Conservation (phyloP, 2,329 filamentous ascomycete genomes). For the Ascochyta koolunga region DNA sequence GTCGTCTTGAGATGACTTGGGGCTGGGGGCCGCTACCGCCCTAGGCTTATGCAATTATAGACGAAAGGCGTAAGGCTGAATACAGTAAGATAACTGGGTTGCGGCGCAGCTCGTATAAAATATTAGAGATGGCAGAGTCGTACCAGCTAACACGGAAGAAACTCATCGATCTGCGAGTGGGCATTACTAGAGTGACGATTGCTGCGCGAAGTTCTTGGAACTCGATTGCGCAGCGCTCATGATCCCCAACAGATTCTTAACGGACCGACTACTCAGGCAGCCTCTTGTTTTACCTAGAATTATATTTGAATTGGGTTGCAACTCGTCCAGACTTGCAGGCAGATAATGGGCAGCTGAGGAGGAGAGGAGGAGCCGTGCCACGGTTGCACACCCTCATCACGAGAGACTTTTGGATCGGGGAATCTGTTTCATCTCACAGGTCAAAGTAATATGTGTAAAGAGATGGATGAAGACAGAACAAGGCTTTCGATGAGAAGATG, state of each 20-base stretch:
- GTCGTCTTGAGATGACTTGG: background rate
- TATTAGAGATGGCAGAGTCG: background rate
- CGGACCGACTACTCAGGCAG: background rate
- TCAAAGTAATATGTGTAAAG: too few relatives aligned
- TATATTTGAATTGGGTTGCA: background rate
- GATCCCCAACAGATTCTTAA: background rate
- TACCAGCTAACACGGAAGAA: background rate
- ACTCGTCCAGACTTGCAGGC: background rate
- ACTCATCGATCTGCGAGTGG: background rate
- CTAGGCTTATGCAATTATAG: slow-evolving; percentile 2
- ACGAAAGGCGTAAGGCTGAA: slow-evolving; percentile 13
- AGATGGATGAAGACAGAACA: too few relatives aligned
- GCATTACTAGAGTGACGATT: background rate
- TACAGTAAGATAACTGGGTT: background rate
- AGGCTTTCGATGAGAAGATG: background rate
- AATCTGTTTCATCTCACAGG: too few relatives aligned
- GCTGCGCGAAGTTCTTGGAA: background rate
- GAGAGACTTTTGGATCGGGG: background rate
- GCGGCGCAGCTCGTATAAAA: slow-evolving; percentile 3
- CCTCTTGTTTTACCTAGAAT: background rate
- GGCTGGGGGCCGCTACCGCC: background rate
- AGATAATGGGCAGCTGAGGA: background rate
- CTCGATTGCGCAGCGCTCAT: background rate
- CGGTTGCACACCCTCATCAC: background rate
- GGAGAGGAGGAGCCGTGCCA: background rate